Conservation (phyloP, 2,329 filamentous ascomycete genomes). For the Akanthomyces muscarius region DNA sequence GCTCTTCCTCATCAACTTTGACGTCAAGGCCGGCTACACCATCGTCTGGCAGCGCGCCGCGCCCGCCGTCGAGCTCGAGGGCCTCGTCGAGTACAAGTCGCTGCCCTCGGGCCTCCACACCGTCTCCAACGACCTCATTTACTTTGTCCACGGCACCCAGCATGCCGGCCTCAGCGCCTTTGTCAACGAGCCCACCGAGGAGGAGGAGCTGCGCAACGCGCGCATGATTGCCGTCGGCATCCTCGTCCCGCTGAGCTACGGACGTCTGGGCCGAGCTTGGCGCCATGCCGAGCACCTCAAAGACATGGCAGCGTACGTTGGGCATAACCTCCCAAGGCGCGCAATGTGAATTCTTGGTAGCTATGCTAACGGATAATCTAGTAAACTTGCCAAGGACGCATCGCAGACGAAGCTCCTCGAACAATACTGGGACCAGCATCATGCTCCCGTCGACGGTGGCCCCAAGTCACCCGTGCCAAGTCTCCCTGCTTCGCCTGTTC, state of each 20-base stretch:
- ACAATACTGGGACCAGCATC: constrained; percentile 69
- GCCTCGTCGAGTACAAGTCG: constrained; percentile 92
- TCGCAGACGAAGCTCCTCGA: constrained; percentile 63
- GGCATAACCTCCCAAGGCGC: not conserved
- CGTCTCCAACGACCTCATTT: constrained; percentile 82
- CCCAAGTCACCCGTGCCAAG: constrained; percentile 45
- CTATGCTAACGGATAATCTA: constrained; percentile 24
- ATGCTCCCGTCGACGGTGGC: constrained; percentile 24
- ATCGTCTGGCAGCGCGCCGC: constrained; percentile 80
- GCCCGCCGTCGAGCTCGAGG: constrained; percentile 70
- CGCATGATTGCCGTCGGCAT: constrained; percentile 90
- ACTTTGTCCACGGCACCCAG: constrained; percentile 78
- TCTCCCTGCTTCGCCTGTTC: constrained; percentile 34
- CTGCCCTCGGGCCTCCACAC: constrained; percentile 90
- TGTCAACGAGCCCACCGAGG: constrained; percentile 74
- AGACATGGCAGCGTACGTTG: constrained; percentile 63
- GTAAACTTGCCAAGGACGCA: constrained; percentile 60
- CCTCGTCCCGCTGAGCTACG: constrained; percentile 79
- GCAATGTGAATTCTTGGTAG: not conserved
- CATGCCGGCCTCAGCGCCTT: constrained; percentile 91
- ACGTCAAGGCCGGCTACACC: constrained; percentile 87
- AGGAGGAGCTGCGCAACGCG: constrained; percentile 75
- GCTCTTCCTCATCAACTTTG: constrained; percentile 85
- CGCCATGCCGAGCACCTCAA: constrained; percentile 75
- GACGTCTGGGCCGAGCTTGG: constrained; percentile 84